phyloP scores from a whole-genome alignment of 805 yeast species.

The Nakazawaea wickerhamii region DNA sequence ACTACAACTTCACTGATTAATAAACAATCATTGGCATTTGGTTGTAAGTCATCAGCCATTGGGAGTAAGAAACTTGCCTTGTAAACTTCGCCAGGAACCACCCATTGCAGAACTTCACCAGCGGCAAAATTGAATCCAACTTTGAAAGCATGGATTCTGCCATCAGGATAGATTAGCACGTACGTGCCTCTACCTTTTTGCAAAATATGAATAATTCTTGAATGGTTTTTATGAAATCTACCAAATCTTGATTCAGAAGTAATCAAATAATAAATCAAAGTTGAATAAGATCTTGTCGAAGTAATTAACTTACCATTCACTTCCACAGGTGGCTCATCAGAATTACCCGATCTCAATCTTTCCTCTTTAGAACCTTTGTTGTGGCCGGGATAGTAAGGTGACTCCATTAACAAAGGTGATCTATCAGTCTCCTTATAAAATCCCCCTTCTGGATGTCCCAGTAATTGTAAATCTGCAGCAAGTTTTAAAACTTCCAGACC shows the following conservation, averaged over 20 bases:
- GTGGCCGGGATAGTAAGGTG: conserved; percentile 32
- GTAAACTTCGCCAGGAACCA: conserved; percentile 56
- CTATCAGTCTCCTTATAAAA: conserved; percentile 53
- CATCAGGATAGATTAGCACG: conserved; percentile 47
- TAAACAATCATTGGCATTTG: conserved; percentile 31
- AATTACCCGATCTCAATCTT: conserved; percentile 11
- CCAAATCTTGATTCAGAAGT: conserved; percentile 48
- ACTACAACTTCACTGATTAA: conserved; percentile 54
- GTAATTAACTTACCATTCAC: conserved; percentile 10
- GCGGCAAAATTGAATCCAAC: conserved; percentile 44
- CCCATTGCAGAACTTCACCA: conserved; percentile 56
- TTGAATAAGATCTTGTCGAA: conserved; percentile 36
- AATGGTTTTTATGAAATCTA: conserved; percentile 42
- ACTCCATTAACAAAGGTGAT: conserved; percentile 36
- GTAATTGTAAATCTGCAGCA: conserved; percentile 30
- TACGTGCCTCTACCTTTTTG: conserved; percentile 54
- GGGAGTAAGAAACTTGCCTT: conserved; percentile 49
- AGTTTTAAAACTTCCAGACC: conserved; percentile 23
- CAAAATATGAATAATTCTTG: conserved; percentile 50
- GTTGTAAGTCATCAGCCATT: conserved; percentile 25
- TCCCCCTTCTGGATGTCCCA: conserved; percentile 52
- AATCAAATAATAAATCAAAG: conserved; percentile 47
- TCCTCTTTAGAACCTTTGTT: conserved; percentile 17
- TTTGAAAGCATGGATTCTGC: conserved; percentile 40
- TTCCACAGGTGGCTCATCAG: conserved; percentile 6